Conservation (phyloP, 2,329 filamentous ascomycete genomes). For the Apiospora phragmitis region DNA sequence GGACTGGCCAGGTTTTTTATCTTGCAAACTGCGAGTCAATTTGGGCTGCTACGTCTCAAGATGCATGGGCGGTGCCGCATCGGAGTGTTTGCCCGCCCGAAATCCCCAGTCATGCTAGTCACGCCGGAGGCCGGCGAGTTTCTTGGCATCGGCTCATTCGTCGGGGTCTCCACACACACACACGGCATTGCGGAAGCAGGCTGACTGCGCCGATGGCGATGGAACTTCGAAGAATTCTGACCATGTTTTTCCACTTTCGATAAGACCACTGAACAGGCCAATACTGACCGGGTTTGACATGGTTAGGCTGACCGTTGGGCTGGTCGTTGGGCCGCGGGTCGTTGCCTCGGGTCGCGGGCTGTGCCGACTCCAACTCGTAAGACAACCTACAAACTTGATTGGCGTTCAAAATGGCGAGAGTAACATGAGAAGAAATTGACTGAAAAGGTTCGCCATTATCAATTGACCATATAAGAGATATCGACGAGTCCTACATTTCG, state of each 20-base stretch:
- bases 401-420: neutral
- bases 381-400: neutral
- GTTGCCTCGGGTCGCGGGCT: neutral
- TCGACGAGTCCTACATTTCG: rapidly evolving
- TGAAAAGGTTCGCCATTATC: too few relatives aligned
- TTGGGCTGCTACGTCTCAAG: neutral
- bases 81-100: neutral
- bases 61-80: neutral
- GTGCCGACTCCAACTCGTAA: neutral
- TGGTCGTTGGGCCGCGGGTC: neutral
- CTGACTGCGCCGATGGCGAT: neutral
- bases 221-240: neutral
- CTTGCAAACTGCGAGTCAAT: neutral
- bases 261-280: neutral
- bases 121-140: neutral
- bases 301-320: neutral
- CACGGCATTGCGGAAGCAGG: neutral
- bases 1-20: neutral
- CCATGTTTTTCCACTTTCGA: neutral
- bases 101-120: neutral
- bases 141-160: slow-evolving; percentile 1
- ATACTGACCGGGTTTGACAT: neutral
- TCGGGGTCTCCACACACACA: neutral
- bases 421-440: too few relatives aligned
- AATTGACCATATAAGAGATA: neutral